phyloP scores from a whole-genome alignment of 352 stramenopile species.

The Globisporangium spiculum region DNA sequence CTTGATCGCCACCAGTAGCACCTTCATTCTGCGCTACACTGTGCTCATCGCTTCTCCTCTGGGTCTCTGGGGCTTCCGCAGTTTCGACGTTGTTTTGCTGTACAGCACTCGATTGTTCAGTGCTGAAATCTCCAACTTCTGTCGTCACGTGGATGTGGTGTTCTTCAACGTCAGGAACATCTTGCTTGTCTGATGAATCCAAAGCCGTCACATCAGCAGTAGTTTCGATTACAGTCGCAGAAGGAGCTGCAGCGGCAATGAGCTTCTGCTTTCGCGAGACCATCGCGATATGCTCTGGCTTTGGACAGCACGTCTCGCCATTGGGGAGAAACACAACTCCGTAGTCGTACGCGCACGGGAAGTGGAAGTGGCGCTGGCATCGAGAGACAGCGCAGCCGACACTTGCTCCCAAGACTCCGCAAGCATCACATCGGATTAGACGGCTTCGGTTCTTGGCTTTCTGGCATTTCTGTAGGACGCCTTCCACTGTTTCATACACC shows the following conservation, averaged over 20 bases:
- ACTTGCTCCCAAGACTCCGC: constrained; percentile 87
- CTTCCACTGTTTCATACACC: constrained; percentile 80
- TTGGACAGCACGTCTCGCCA: constrained; percentile 65
- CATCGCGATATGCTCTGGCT: constrained; percentile 46
- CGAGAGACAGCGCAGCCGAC: constrained; percentile 87
- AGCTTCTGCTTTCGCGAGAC: constrained; percentile 34
- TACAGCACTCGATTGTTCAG: not conserved
- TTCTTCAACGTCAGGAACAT: not conserved
- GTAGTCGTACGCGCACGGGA: constrained; percentile 86
- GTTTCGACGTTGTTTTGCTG: not conserved
- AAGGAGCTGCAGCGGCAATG: not conserved
- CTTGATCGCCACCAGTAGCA: not conserved
- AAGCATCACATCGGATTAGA: constrained; percentile 90
- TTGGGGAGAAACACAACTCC: constrained; percentile 68
- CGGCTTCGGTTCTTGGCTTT: constrained; percentile 87
- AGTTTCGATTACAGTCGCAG: not conserved
- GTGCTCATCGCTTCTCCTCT: not conserved
- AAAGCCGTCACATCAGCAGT: not conserved
- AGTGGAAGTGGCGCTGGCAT: constrained; percentile 92
- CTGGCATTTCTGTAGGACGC: constrained; percentile 82
- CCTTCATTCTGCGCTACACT: not conserved
- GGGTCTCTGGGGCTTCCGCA: not conserved
- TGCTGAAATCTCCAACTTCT: not conserved
- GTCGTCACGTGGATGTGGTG: not conserved
- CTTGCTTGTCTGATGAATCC: not conserved